Base-by-base conservation (phyloP, 192 early-diverging fungal genomes). In the Coemansia sp. region DNA sequence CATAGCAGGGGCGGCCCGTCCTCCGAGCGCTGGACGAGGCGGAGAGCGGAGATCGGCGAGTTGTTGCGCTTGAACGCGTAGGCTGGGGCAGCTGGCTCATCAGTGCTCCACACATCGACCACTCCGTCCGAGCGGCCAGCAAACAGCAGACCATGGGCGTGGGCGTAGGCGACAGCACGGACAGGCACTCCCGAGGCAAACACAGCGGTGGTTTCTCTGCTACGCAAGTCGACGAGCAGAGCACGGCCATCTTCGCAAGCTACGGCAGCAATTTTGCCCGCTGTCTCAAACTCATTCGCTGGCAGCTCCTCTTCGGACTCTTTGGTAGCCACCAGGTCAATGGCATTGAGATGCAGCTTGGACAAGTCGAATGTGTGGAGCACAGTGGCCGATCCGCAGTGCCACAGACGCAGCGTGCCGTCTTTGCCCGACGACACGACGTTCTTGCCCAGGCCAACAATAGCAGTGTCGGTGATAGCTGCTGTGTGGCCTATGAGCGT, bases 401-500 rank as follows among this genome's bases (percentile, higher is more conserved):
- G 53, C 79, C 79, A 82, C 34, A 82, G 68, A 14, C 75, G 39
- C 23, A 82, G 67, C 2, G 75, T 60, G 26, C 83, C 83, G 57
- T 84, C 83, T 31, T 64, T 68, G 9, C 69, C 64, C 7, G 75
- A 47, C 3, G 83, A 90, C 18, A 93, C 25, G 20, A 93, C 83
- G 61, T 88, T 90, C 68, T 85, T 81, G 66, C 91, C 91, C 21
- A 72, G 62, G 25, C 80, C 85, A 13, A 91, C 78, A 12, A 93
- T 89, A 12, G 83, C 88, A 9, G 83, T 79, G 50, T 90, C 87
- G 13, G 88, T 87, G 39, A 92, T 81, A 0, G 85, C 70, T 66
- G 64, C 70, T 0, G 77, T 86, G 68, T 93, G 91, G 20, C 90
- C 91, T 18, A 71, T 83, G 52, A 93, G 72, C 8, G 89, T 90